Evolutionary conservation across 2,329 filamentous ascomycete species (phyloP).

Genomic region (Paracoccidioides lutzii): DNA sequence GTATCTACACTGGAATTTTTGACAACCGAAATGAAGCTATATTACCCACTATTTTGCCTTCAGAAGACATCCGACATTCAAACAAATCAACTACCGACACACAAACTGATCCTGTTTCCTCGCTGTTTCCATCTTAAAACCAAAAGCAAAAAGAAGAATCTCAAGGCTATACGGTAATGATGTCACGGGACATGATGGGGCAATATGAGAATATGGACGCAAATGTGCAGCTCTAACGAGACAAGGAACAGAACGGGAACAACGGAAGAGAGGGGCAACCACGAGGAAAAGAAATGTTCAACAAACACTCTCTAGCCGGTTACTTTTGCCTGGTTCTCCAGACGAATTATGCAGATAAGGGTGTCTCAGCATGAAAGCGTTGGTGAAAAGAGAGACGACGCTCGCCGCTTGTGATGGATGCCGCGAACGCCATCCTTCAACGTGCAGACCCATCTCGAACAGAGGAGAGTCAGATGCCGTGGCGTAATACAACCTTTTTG

Average conservation of each 20-base stretch:
- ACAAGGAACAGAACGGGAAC: neutral
- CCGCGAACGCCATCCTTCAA: neutral
- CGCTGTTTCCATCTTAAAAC: too few species aligned
- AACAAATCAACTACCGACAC: too few species aligned
- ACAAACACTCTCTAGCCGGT: neutral
- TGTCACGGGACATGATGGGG: too few species aligned
- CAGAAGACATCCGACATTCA: neutral
- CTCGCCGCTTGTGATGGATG: neutral
- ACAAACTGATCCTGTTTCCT: too few species aligned
- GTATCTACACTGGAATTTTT: neutral
- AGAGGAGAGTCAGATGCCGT: slow-evolving; percentile 3
- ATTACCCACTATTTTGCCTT: neutral
- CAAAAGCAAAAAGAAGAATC: too few species aligned
- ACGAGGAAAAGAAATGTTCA: neutral
- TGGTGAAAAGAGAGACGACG: neutral
- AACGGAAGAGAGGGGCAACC: neutral
- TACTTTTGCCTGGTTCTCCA: neutral
- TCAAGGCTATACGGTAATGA: too few species aligned
- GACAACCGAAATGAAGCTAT: neutral
- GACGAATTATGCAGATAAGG: neutral
- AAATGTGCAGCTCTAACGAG: neutral
- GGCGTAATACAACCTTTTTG: neutral
- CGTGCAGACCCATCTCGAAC: neutral
- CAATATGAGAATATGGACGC: too few species aligned
- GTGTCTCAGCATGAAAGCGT: neutral